A percentile compares a stretch with the other conserved stretches of the same genome.
Evolutionary conservation across 768 basidiomycete species (phyloP).

Genomic region (Pleurotus sapidus): DNA sequence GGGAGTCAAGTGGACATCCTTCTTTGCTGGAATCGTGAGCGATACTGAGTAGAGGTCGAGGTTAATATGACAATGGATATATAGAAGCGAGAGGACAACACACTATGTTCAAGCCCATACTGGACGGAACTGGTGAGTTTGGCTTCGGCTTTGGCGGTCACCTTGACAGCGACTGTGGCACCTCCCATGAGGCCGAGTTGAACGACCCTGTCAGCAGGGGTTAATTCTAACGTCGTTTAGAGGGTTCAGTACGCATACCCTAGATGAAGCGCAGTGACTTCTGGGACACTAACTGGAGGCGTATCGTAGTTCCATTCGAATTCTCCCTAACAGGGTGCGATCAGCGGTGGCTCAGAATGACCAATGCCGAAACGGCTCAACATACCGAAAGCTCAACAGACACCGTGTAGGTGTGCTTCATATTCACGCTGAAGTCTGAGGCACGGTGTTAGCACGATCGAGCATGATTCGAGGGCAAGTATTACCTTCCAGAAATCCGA

Average conservation of each 20-base stretch:
- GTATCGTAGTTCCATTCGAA: background rate
- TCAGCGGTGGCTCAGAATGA: no score
- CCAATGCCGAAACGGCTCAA: background rate
- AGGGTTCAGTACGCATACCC: background rate
- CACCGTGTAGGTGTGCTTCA: background rate
- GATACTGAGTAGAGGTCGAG: no score
- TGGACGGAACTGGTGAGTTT: no score
- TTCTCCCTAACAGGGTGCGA: background rate
- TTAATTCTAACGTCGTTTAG: background rate
- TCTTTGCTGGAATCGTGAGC: no score
- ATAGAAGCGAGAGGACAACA: no score
- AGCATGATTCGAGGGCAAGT: background rate
- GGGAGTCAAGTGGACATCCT: no score
- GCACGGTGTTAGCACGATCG: background rate
- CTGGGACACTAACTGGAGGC: background rate
- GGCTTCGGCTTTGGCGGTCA: background rate
- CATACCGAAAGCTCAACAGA: background rate
- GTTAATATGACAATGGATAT: no score
- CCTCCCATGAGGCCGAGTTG: background rate
- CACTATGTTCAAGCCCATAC: no score
- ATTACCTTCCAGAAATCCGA: background rate
- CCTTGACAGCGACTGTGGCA: background rate
- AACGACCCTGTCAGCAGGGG: background rate
- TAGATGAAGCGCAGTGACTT: background rate
- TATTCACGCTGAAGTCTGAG: background rate